Evolutionary conservation across 306 rosid genomes (phyloP).

Genomic region (Corylus americana): DNA sequence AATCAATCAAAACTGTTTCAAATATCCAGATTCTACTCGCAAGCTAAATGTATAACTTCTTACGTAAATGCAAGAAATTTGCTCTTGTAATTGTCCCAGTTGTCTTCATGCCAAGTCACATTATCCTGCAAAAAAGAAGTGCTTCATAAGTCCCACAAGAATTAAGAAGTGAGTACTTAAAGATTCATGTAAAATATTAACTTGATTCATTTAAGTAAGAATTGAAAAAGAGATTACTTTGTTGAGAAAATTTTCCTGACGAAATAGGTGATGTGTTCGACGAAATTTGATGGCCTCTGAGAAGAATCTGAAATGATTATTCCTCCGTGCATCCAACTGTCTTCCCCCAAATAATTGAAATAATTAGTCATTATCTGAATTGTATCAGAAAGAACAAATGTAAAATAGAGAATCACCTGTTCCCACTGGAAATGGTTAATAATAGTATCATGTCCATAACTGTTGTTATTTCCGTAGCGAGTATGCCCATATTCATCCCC

Average conservation of each 20-base stretch:
- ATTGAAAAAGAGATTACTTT: conserved; percentile 46
- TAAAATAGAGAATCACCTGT: conserved; percentile 41
- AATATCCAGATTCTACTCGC: conserved; percentile 15
- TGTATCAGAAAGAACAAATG: conserved; percentile 22
- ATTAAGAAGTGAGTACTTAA: conserved; percentile 2
- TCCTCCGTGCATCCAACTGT: conserved; percentile 67
- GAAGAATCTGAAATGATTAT: conserved; percentile 82
- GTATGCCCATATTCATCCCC: conserved; percentile 97
- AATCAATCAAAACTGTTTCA: background rate
- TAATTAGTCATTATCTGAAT: conserved; percentile 18
- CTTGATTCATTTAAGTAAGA: conserved; percentile 18
- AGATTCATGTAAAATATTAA: conserved; percentile 12
- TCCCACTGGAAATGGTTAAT: conserved; percentile 84
- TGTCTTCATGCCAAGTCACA: conserved; percentile 94
- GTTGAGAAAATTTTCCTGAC: conserved; percentile 64
- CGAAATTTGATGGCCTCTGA: conserved; percentile 71
- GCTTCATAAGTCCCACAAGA: conserved; percentile 26
- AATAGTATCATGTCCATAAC: conserved; percentile 87
- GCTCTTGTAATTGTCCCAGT: conserved; percentile 78
- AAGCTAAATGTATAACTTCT: conserved; percentile 30
- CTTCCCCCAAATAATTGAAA: conserved; percentile 26
- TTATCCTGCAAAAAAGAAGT: conserved; percentile 54
- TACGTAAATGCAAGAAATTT: conserved; percentile 95
- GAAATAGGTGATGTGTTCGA: conserved; percentile 47
- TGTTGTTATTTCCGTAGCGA: conserved; percentile 89